Base-by-base conservation (phyloP, 1,284 basidiomycete genomes). In the Ustilago sp. region DNA sequence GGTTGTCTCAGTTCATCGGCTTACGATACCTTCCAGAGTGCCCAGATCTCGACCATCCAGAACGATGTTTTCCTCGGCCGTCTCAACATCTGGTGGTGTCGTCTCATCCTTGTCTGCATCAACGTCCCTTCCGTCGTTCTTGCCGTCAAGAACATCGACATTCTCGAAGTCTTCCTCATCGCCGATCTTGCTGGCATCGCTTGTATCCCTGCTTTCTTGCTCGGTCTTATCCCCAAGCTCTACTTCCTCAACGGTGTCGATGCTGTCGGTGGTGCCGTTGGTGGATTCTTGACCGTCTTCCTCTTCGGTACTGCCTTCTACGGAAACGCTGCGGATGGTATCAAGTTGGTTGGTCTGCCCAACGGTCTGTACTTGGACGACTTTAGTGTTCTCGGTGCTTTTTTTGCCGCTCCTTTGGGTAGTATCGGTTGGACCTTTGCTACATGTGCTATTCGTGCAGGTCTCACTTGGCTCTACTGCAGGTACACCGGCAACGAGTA, bases 11-110 rank as follows among this genome's bases (percentile, higher is more conserved):
- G 76, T 11, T 85, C 80, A n/a, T 84, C 84, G 50, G 85, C 85
- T 5, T 86, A 86, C 71, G 85, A 86, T 66, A 86, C 85, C 6
- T 81, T 86, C 59, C 85, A 86, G 70, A 80, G 79, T 35, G 85
- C 85, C 4, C 82, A 85, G 69, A 86, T 86, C 61, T 82, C 83
- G 55, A 85, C 85, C 8, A 85, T 86, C 28, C 70, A 85, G 64
- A 85, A 84, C 65, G 85, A 86, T 59, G 77, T 86, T 32, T 85
- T 86, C 60, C 63, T 86, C 9, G 82, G 84, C 23, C 79, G 80
- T 31, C 55, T 86, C 63, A 86, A 86, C 73, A 81, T 86, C 52
- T 86, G 85, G 85, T 81, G 75, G 71, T 84, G 83, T 59, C 78
- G 85, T 23, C 38, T 79, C 23, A 71, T 86, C 50, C 72, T 86